phyloP scores from a whole-genome alignment of 345 rosid genomes.

The Eucalyptus erythrocorys region DNA sequence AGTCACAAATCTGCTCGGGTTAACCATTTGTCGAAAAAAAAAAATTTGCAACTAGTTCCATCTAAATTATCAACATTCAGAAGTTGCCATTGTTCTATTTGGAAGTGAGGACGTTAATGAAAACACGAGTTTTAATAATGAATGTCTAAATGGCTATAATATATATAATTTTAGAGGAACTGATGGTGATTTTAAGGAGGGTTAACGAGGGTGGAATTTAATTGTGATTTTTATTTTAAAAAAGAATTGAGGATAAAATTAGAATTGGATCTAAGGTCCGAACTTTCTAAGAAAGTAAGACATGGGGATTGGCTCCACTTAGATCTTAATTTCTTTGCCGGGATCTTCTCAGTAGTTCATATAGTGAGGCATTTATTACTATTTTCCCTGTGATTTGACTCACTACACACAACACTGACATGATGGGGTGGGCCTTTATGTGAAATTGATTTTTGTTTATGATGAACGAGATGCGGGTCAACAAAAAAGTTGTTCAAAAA shows the following conservation, averaged over 20 bases:
- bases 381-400: not conserved
- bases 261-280: not conserved
- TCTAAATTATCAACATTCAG: not conserved
- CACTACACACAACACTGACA: not conserved
- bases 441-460: not conserved
- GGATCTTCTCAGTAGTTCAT: not conserved
- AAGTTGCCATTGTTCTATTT: accelerated
- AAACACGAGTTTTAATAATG: not conserved
- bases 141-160: not conserved
- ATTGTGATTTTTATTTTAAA: not conserved
- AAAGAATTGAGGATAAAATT: not conserved
- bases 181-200: not conserved
- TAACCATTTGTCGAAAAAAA: not conserved
- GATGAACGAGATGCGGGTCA: not conserved
- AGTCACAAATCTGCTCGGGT: not conserved
- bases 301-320: not conserved
- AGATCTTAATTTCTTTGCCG: not conserved
- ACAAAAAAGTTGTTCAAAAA: no score
- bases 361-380: not conserved
- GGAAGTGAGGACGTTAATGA: not conserved
- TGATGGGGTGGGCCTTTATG: not conserved
- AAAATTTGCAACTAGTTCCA: not conserved
- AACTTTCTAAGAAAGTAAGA: not conserved
- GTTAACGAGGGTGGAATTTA: not conserved
- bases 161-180: not conserved